Conservation (phyloP, 306 rosid genomes). For the Elaeagnus macrophylla region DNA sequence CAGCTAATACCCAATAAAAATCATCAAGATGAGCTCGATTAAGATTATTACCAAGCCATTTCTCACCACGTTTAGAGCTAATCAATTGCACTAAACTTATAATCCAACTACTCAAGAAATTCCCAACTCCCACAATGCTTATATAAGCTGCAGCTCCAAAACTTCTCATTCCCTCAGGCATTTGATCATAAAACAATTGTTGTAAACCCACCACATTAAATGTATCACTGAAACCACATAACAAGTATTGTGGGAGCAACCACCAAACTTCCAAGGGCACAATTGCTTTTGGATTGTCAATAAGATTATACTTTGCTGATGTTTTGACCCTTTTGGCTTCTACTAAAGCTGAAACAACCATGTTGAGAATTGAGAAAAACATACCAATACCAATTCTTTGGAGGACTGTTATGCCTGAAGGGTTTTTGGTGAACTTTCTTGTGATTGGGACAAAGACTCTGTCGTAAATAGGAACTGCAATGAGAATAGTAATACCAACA, state of each 20-base stretch:
- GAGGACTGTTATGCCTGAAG: constrained; percentile 44
- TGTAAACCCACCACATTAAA: constrained; percentile 50
- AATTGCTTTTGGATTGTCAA: constrained; percentile 33
- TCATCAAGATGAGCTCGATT: constrained; percentile 48
- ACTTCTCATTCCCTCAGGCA: constrained; percentile 42
- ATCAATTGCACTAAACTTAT: too few species aligned
- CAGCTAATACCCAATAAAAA: constrained; percentile 50
- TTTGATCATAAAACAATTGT: constrained; percentile 55
- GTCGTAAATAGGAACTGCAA: constrained; percentile 35
- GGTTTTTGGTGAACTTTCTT: constrained; percentile 29
- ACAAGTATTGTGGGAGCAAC: constrained; percentile 45
- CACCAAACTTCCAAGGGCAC: constrained; percentile 51
- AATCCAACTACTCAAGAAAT: constrained; percentile 32
- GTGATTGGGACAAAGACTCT: constrained; percentile 33
- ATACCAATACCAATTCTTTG: constrained; percentile 52
- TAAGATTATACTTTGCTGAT: constrained; percentile 31
- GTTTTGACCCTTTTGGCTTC: constrained; percentile 38
- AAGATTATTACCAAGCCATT: constrained; percentile 44
- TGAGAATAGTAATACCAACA: constrained; percentile 11
- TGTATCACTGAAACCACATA: constrained; percentile 33
- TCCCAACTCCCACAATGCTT: constrained; percentile 42
- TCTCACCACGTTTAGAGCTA: not conserved
- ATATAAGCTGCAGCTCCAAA: constrained; percentile 41
- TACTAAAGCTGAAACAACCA: constrained; percentile 32
- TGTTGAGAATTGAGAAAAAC: constrained; percentile 20